Conservation (phyloP, 495 filamentous ascomycete species). For the Podospora fimiseda region DNA sequence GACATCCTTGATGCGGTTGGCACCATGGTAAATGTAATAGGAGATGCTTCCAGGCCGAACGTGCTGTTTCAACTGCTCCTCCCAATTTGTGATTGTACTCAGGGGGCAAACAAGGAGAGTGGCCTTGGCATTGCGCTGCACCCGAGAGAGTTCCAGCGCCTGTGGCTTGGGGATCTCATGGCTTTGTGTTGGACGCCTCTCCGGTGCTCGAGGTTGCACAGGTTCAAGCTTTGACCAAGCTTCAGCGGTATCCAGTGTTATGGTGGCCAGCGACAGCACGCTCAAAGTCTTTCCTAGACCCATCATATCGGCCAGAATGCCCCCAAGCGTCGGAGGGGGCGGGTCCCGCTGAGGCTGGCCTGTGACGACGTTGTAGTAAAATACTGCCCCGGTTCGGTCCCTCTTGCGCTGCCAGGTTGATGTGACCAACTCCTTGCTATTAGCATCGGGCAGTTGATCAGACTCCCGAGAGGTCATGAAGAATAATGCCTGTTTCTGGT, state of each 20-base stretch:
- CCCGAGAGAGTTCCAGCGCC: conserved; percentile 34
- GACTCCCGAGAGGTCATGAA: conserved; percentile 84
- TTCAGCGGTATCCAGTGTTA: conserved; percentile 52
- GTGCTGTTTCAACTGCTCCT: conserved; percentile 80
- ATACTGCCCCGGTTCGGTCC: conserved; percentile 45
- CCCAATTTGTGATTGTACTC: conserved; percentile 88
- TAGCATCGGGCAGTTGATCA: conserved; percentile 27
- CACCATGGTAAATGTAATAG: conserved; percentile 81
- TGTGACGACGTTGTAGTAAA: conserved; percentile 79
- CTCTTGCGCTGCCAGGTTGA: conserved; percentile 66
- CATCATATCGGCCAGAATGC: conserved; percentile 98
- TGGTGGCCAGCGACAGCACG: conserved; percentile 68
- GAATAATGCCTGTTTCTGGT: conserved; percentile 86
- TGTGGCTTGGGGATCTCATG: conserved; percentile 30
- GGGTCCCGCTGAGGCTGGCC: conserved; percentile 54
- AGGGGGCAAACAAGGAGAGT: conserved; percentile 89
- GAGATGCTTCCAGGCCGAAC: conserved; percentile 52
- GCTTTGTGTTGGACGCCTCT: conserved; percentile 29
- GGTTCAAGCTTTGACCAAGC: conserved; percentile 47
- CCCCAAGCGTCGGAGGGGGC: conserved; percentile 68
- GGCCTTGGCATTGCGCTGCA: conserved; percentile 62
- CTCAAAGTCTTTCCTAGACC: conserved; percentile 92
- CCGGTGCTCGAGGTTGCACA: conserved; percentile 32
- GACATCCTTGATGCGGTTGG: conserved; percentile 59
- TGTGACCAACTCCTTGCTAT: conserved; percentile 47